Evolutionary conservation across 1,139 yeast species (phyloP).

Genomic region (Suhomyces taliae): DNA sequence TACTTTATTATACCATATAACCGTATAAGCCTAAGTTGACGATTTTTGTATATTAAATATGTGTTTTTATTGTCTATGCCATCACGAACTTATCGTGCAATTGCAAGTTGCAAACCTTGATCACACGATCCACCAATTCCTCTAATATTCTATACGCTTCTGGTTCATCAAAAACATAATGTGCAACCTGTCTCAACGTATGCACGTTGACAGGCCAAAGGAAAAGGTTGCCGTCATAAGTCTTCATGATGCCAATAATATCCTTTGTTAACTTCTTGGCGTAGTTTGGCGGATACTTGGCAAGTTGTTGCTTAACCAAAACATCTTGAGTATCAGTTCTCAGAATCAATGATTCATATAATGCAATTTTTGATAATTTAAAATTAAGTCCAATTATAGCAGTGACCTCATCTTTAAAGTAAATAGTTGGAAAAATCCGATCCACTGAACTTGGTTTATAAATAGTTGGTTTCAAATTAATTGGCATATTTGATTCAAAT

Average conservation of each 20-base stretch:
- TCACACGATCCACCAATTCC: slow-evolving; percentile 26
- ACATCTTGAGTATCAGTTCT: slow-evolving; percentile 18
- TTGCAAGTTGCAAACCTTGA: slow-evolving; percentile 13
- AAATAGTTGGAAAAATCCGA: slow-evolving; percentile 31
- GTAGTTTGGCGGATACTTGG: slow-evolving; percentile 26
- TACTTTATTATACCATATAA: too few species aligned
- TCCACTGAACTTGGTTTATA: slow-evolving; percentile 26
- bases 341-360: slow-evolving; percentile 30
- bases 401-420: slow-evolving; percentile 36
- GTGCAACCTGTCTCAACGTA: slow-evolving; percentile 31
- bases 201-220: slow-evolving; percentile 42
- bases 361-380: slow-evolving; percentile 32
- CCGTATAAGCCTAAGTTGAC: too few species aligned
- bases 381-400: slow-evolving; percentile 35
- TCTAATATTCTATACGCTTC: slow-evolving; percentile 28
- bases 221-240: slow-evolving; percentile 33
- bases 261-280: slow-evolving; percentile 34
- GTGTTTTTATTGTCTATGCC: not conserved
- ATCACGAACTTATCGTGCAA: slow-evolving; percentile 4
- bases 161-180: slow-evolving; percentile 30
- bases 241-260: slow-evolving; percentile 37
- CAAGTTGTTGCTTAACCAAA: slow-evolving; percentile 21
- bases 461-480: slow-evolving; percentile 31
- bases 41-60: too few species aligned
- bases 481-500: slow-evolving; percentile 32